These are phyloP conservation scores for Zygoascus ofunaensis DNA, from an alignment of 805 yeast genomes.

Conservation along the genomic window DNA sequence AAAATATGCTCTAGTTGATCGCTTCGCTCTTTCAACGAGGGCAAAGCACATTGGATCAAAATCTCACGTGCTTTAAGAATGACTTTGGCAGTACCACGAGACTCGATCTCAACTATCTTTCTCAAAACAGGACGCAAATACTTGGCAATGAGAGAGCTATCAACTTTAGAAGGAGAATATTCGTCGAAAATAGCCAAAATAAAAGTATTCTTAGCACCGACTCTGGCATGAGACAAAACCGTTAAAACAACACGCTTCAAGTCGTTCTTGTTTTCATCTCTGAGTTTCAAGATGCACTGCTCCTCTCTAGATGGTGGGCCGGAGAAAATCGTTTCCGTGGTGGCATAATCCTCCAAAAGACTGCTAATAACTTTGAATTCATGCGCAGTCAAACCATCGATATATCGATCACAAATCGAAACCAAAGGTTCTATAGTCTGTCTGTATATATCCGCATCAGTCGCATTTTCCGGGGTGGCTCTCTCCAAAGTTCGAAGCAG, in stretches of 20 bases:
- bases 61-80: conserved; percentile 94
- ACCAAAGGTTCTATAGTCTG: conserved; percentile 65
- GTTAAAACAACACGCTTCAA: conserved; percentile 61
- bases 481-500: conserved; percentile 63
- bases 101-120: conserved; percentile 76
- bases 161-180: conserved; percentile 71
- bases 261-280: conserved; percentile 79
- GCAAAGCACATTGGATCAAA: conserved; percentile 91
- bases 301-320: conserved; percentile 76
- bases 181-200: conserved; percentile 74
- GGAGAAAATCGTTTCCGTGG: conserved; percentile 68
- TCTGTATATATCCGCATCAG: conserved; percentile 36
- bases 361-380: conserved; percentile 68
- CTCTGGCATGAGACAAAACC: conserved; percentile 85
- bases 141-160: conserved; percentile 58
- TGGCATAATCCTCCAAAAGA: conserved; percentile 62
- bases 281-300: conserved; percentile 73
- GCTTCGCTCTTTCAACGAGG: conserved; percentile 90
- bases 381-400: conserved; percentile 71
- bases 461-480: conserved; percentile 44
- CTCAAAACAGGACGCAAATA: conserved; percentile 64
- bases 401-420: conserved; percentile 59
- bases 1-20: conserved; percentile 96
- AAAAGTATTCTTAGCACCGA: conserved; percentile 85
- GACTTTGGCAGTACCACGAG: conserved; percentile 86